Evolutionary conservation across 1,284 basidiomycete genomes (phyloP), one percentile per base, ranked within the genome.

Genomic region (Tilletia caries): DNA sequence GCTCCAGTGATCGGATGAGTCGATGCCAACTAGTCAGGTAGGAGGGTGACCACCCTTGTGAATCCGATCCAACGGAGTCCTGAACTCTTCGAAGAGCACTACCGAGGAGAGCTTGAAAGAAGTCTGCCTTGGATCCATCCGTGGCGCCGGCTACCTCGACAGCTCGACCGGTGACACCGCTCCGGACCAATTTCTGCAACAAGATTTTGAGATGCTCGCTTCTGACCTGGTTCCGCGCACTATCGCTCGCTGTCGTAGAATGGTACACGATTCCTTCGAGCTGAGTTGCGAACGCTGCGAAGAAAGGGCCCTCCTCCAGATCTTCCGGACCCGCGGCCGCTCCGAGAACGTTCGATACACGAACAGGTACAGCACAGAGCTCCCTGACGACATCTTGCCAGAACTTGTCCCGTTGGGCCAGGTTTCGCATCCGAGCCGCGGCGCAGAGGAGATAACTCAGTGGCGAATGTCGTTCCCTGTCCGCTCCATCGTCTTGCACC

Each of bases 321-420:
- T 13, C 58, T 20, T 13, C 15, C 20, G 58, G 58, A 1, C 20
- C 32, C 27, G 3, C 58, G 29, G 6, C 32, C 13, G 13, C 20
- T 3, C 58, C 58, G 32, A 62, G 32, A 5, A 62, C n/a, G n/a
- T 62, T 62, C 3, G 29, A 62, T 1, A 62, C 5, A 3, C 58
- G 58, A 13, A n/a, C 58, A 18, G 58, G 58, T 62, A 62, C 58
- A 12, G 58, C 58, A n/a, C 58, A 62, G 32, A 62, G 58, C 58
- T 34, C 58, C 58, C 32, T 62, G 58, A 34, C 32, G 13, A 29
- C 58, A 62, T 62, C 29, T 33, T 20, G 27, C 58, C 58, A 62
- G 58, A 62, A 62, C 18, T 62, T 62, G 4, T 62, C 29, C 10
- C 58, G 58, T 18, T 37, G 29, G 3, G 58, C 58, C 10, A 34